Evolutionary conservation across 371 early-diverging fungal species (phyloP), one percentile per base, ranked within the genome.

Genomic region (Mortierella sp.): DNA sequence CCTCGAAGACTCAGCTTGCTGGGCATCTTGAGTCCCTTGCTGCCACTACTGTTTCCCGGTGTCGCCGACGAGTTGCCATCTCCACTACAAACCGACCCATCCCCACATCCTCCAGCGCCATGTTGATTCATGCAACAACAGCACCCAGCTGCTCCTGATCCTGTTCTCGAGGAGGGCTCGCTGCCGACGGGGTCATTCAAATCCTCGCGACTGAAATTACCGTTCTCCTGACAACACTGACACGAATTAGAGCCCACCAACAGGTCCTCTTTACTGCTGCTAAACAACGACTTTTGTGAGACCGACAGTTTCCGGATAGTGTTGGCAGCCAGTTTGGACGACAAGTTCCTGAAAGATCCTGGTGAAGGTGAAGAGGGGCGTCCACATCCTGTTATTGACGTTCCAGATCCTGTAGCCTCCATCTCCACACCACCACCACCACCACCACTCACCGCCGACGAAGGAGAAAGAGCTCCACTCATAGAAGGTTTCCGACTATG

Each of bases 231-330:
- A 50, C 48, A 72, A n/a, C 74, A 81, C 24, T 73, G 80, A 47
- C 52, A 78, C 21, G 65, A 76, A 47, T 44, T 28, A 1, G 28
- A 16, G 48, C 44, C 75, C 8, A 34, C 34, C 8, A 50, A 24
- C 2, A 79, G 47, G 38, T 79, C 80, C 42, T 83, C 83, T 47
- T 70, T 79, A 38, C 80, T 83, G 28, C 24, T 55, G 28, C 73
- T 74, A 45, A 83, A 83, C n/a, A 83, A 34, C n/a, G 83, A 80
- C 28, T 60, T 75, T 74, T 83, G 83, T 10, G 80, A 76, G 42
- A 68, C 48, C 6, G 83, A 83, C 9, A 84, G 63, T 47, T 80
- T 84, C 58, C 72, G 77, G 42, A 84, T 68, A 8, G 84, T 78
- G 55, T 19, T 84, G 14, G 73, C 80, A 3, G 84, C 80, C 44